Evolutionary conservation across 352 stramenopile species (phyloP), one percentile per base, ranked within the genome.

Genomic region (Globisporangium splendens): DNA sequence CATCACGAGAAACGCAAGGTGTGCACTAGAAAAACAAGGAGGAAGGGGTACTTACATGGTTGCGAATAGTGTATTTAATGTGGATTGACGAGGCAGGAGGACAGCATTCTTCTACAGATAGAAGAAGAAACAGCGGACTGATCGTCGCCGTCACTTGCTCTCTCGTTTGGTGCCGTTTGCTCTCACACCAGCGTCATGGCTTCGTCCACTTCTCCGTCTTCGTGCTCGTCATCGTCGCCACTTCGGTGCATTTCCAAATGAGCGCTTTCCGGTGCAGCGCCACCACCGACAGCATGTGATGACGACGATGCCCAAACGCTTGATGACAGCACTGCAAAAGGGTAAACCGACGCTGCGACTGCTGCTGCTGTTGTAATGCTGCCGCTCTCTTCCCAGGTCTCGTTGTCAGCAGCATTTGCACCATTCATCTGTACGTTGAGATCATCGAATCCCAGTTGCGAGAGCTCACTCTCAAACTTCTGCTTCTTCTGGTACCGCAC

Each of bases 391-490:
- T 35, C 28, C 10, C 28, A 11, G 5, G 2, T 8, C 28, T 35
- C 28, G 7, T 10, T 35, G 28, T 8, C 28, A 31, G 24, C 24
- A 35, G 28, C 28, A 35, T 8, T 35, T 35, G 3, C 22, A n/a
- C 11, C 56, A 1, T 41, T 28, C n/a, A 57, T 53, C n/a, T 62
- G 41, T 0, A 93, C 65, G 20, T 70, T 69, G 15, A 93, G 50
- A 5, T 79, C 73, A 31, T 83, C 68, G 20, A 88, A 77, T 38
- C 79, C 70, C 15, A 89, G 60, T 53, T 76, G 75, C 14, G 71
- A 71, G 56, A 93, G 64, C 24, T 73, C 82, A 18, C 65, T 76
- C 55, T 93, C 83, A 64, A 88, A 88, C 50, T 67, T 69, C 62
- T 89, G 77, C 12, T 77, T 65, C 38, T 70, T 66, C 17, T 75